Conservation (phyloP, 768 basidiomycete species). For the Leccinum boreale region DNA sequence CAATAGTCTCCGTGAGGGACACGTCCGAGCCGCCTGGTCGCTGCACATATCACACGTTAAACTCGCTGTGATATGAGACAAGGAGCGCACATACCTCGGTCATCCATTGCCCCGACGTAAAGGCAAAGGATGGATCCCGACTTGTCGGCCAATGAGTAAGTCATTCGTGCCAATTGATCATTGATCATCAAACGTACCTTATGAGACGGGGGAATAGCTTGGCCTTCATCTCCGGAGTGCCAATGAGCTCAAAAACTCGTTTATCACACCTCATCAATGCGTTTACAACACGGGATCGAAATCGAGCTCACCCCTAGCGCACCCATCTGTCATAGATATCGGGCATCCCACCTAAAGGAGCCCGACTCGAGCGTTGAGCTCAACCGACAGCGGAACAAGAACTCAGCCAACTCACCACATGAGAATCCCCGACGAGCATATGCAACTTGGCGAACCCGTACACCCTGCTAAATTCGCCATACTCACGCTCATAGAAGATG, state of each 20-base stretch:
- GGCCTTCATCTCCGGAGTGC: constrained; percentile 57
- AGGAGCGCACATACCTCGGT: constrained; percentile 49
- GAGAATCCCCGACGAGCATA: constrained; percentile 60
- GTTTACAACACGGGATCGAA: neutral
- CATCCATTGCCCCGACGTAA: constrained; percentile 84
- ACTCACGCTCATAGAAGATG: constrained; percentile 65
- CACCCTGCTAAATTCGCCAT: constrained; percentile 55
- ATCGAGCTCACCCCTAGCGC: constrained; percentile 48
- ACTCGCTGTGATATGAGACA: neutral
- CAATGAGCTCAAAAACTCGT: constrained; percentile 61
- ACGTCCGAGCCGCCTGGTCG: constrained; percentile 75
- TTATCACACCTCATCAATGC: neutral
- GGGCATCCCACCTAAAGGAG: constrained; percentile 62
- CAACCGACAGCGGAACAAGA: neutral
- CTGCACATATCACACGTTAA: constrained; percentile 27
- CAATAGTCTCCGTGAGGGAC: constrained; percentile 67
- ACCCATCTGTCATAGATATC: constrained; percentile 77
- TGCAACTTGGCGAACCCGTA: constrained; percentile 66
- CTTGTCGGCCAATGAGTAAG: constrained; percentile 31
- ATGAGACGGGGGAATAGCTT: constrained; percentile 55
- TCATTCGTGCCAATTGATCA: neutral
- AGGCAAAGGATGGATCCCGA: constrained; percentile 58
- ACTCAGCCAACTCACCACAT: constrained; percentile 43
- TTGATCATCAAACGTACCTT: constrained; percentile 40
- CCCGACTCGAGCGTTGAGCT: neutral